These are phyloP conservation scores for Strobilomyces confusus DNA, from an alignment of 768 basidiomycete genomes.

Conservation along the genomic window DNA sequence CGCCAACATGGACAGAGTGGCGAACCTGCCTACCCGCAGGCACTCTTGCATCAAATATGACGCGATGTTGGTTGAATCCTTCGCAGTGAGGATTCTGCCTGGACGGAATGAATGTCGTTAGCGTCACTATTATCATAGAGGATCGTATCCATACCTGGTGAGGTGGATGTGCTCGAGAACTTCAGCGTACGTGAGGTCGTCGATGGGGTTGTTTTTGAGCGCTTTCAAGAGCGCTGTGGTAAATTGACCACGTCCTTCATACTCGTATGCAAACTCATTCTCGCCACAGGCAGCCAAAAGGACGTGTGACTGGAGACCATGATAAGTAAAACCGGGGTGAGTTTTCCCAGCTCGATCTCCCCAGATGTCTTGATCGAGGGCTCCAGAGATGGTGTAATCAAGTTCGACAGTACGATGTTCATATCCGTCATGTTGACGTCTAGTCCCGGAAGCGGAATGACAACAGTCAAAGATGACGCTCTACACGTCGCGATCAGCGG, in stretches of 20 bases:
- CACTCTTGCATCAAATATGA: constrained; percentile 20
- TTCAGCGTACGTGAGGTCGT: constrained; percentile 23
- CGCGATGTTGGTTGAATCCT: constrained; percentile 14
- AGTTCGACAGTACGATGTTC: constrained; percentile 7
- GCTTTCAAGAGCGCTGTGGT: constrained; percentile 21
- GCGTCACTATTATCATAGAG: background rate
- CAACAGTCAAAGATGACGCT: constrained; percentile 47
- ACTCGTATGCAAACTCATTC: constrained; percentile 32
- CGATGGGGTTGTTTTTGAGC: constrained; percentile 4
- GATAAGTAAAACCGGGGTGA: constrained; percentile 21
- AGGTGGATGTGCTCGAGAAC: constrained; percentile 18
- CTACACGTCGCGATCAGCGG: constrained; percentile 19
- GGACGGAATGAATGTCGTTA: background rate
- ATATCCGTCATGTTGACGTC: constrained; percentile 7
- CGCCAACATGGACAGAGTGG: background rate
- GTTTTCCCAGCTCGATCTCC: constrained; percentile 9
- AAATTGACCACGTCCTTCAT: constrained; percentile 21
- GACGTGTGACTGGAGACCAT: constrained; percentile 36
- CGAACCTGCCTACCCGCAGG: constrained; percentile 9
- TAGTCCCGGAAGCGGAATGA: constrained; percentile 39
- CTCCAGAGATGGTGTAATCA: background rate
- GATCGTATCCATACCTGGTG: constrained; percentile 1
- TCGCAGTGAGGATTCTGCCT: constrained; percentile 31
- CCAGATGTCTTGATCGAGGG: constrained; percentile 29
- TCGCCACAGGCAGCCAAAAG: constrained; percentile 41